Evolutionary conservation across 768 basidiomycete species (phyloP), one percentile per base, ranked within the genome.

Genomic region (Psilocybe azurescens): DNA sequence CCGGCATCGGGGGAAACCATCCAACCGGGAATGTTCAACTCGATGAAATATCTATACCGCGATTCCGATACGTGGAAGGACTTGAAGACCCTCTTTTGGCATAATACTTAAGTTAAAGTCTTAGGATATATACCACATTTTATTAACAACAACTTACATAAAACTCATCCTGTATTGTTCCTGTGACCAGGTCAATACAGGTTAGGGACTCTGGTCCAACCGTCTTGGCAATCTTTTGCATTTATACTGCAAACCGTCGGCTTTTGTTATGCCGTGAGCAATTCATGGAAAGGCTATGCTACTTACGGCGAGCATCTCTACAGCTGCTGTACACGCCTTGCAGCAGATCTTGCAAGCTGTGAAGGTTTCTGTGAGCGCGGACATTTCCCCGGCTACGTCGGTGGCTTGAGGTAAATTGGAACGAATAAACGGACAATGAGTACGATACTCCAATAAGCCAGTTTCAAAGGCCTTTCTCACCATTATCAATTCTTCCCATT

Each of bases 1-100:
- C 84, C 83, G 89, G 70, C 82, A 97, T 74, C 82, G 86, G 20
- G 88, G 53, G 90, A 98, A 77, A 89, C 89, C n/a, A 87, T 99
- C 62, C 95, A 99, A 70, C 93, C 94, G 16, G 97, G 96, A 60
- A 94, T 98, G 94, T 95, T 94, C 80, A 93, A 87, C 78, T 93
- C 91, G 16, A 98, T 97, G 96, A 86, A 84, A 60, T 99, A 99
- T 75, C 82, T 99, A 41, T 99, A 99, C 78, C 87, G 89, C 41
- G 95, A 99, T 74, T 96, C 94, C 18, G 93, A 99, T 63, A 76
- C 79, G 47, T 99, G 96, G 95, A 85, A 81, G 53, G 81, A 86
- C 69, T 77, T 97, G 48, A 87, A 82, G 77, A 97, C 94, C 53
- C 77, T 99, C 53, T 75, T 98, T 55, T 97, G 96, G 95, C 91